Evolutionary conservation across 2,329 filamentous ascomycete species (phyloP).

Genomic region (Fusarium mangiferae): DNA sequence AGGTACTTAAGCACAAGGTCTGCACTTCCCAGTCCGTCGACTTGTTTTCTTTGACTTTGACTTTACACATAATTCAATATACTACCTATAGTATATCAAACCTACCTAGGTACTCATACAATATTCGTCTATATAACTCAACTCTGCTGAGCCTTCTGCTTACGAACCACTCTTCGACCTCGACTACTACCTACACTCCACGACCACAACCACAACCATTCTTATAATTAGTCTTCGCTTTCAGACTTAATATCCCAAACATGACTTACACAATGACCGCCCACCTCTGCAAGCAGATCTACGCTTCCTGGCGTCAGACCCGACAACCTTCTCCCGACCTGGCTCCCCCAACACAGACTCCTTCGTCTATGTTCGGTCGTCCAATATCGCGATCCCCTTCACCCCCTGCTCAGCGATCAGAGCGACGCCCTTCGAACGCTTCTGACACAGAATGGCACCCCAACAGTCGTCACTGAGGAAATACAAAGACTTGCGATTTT

Average conservation of each 20-base stretch:
- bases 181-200: conserved; percentile 8
- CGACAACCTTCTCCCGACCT: conserved; percentile 54
- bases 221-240: not conserved
- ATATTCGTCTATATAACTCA: not conserved
- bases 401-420: conserved; percentile 41
- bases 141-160: not conserved
- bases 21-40: not conserved
- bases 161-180: not conserved
- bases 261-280: conserved; percentile 73
- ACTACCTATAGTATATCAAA: not conserved
- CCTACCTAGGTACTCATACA: not conserved
- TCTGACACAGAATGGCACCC: conserved; percentile 41
- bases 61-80: conserved; percentile 1
- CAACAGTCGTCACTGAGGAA: conserved; percentile 32
- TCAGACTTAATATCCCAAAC: conserved; percentile 25
- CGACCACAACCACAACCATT: not conserved
- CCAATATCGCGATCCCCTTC: conserved; percentile 43
- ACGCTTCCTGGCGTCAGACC: conserved; percentile 66
- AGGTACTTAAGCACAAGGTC: conserved; percentile 24
- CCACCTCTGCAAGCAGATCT: conserved; percentile 69
- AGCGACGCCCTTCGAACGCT: conserved; percentile 40
- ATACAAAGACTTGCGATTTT: not conserved
- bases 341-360: conserved; percentile 42
- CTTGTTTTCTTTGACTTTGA: not conserved
- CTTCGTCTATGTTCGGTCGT: conserved; percentile 38